phyloP scores from a whole-genome alignment of 345 rosid genomes.

The rapeseed (Brassica napus) region DNA sequence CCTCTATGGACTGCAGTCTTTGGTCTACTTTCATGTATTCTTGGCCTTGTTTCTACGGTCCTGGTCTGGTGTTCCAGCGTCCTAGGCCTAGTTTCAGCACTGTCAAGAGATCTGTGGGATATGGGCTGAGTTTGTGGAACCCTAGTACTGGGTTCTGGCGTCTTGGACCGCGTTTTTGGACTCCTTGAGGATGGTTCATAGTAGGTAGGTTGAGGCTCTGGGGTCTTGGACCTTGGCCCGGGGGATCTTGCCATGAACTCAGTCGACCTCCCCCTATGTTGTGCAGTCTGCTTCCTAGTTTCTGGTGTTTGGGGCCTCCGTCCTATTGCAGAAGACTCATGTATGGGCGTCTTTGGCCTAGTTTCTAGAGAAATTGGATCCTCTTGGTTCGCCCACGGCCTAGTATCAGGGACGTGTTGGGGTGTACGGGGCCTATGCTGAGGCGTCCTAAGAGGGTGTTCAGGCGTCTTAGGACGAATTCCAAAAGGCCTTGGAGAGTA shows the following conservation, averaged over 20 bases:
- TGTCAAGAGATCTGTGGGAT: conserved; percentile 32
- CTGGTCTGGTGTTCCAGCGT: conserved; percentile 12
- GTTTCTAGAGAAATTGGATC: background rate
- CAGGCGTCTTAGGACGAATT: conserved; percentile 33
- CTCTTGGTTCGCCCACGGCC: conserved; percentile 13
- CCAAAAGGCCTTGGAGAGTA: conserved; percentile 35
- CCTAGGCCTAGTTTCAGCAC: conserved; percentile 21
- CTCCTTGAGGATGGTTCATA: conserved; percentile 15
- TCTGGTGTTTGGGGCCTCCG: conserved; percentile 39
- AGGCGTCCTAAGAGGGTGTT: conserved; percentile 38
- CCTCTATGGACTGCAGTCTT: background rate
- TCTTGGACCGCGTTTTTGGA: conserved; percentile 28
- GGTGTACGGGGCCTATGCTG: conserved; percentile 32
- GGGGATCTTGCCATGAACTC: conserved; percentile 30
- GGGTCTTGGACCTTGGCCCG: conserved; percentile 36
- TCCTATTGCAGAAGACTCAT: conserved; percentile 26
- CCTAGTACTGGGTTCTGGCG: conserved; percentile 37
- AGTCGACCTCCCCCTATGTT: conserved; percentile 31
- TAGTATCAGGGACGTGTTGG: conserved; percentile 25
- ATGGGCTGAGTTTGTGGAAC: conserved; percentile 26
- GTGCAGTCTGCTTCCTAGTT: conserved; percentile 20
- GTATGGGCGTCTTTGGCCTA: conserved; percentile 15
- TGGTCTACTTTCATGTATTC: conserved; percentile 19
- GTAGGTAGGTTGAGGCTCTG: conserved; percentile 38
- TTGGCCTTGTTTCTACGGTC: background rate